Evolutionary conservation across 2,329 filamentous ascomycete genomes (phyloP), one percentile per base, ranked within the genome.

Genomic region (Periglandula ipomoeae): DNA sequence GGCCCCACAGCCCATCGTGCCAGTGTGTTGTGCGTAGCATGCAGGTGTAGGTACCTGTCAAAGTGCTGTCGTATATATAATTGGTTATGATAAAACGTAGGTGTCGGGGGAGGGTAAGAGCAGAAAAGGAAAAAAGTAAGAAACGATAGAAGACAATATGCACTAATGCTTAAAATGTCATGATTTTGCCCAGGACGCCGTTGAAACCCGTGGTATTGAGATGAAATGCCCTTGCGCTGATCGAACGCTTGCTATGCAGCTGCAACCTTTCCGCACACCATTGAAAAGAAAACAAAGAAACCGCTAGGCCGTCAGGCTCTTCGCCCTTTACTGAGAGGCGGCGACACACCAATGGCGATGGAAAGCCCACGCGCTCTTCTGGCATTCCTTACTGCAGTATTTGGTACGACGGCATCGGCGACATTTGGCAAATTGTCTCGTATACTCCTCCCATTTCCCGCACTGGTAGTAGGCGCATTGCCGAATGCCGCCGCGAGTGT

Each of bases 361-460:
- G 69, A 89, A 97, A 24, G 93, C 89, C 93, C 93, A 98, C 9
- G 93, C 94, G 59, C 88, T 94, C 75, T 97, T 97, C 70, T 98
- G 93, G 69, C 93, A 98, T 68, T 98, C 93, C 70, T 98, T 98
- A 78, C 90, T 96, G 82, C 93, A 98, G 72, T 96, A 96, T 68
- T 98, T 98, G 53, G 93, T 98, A 56, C 93, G 83, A 58, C 93
- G 83, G 71, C 93, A 98, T 55, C 93, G 84, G 56, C 93, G 84
- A 70, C 93, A 98, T 70, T 98, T 98, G 58, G 93, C 93, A 67
- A 98, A 98, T 64, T 98, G 91, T 53, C 93, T 82, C 35, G 91
- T 90, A 65, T 82, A 96, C 68, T 96, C 87, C 67, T 98, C 93
- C 93, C 93, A 98, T 65, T 95, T 96, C 52, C 91, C 91, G 66